Evolutionary conservation across 1,284 basidiomycete genomes (phyloP).

Genomic region (Cryptococcus neoformans): DNA sequence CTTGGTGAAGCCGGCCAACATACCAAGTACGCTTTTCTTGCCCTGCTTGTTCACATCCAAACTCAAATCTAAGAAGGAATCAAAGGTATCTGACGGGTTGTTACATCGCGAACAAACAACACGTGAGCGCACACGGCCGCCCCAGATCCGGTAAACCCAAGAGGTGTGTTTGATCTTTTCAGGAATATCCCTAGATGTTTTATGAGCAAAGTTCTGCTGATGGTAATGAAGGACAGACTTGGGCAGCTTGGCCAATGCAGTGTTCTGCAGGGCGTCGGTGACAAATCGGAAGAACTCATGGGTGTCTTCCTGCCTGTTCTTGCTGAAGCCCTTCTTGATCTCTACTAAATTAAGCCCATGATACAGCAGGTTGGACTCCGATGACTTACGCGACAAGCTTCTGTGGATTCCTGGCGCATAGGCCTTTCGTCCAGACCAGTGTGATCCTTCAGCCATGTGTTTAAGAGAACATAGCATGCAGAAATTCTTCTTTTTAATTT

Average conservation of each 20-base stretch:
- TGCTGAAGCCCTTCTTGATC: slow-evolving; percentile 87
- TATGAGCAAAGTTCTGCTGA: neutral
- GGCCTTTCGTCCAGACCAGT: slow-evolving; percentile 28
- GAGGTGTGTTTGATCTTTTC: slow-evolving; percentile 80
- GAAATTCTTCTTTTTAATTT: slow-evolving; percentile 49
- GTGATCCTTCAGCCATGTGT: slow-evolving; percentile 42
- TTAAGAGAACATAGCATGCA: slow-evolving; percentile 73
- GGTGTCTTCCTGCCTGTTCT: slow-evolving; percentile 93
- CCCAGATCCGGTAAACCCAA: slow-evolving; percentile 93
- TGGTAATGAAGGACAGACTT: slow-evolving; percentile 53
- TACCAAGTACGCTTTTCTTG: slow-evolving; percentile 64
- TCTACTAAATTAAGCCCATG: slow-evolving; percentile 52
- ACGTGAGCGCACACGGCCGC: slow-evolving; percentile 85
- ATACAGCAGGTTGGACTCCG: neutral
- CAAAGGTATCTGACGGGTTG: slow-evolving; percentile 93
- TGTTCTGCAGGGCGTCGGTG: slow-evolving; percentile 85
- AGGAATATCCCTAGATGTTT: slow-evolving; percentile 64
- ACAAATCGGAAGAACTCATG: slow-evolving; percentile 97
- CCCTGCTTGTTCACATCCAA: slow-evolving; percentile 67
- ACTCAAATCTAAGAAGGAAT: slow-evolving; percentile 90
- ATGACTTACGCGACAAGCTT: slow-evolving; percentile 63
- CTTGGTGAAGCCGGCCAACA: slow-evolving; percentile 77
- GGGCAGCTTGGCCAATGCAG: slow-evolving; percentile 68
- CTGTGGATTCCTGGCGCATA: slow-evolving; percentile 60
- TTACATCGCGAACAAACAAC: slow-evolving; percentile 84